Conservation (phyloP, 1,139 yeast species). For the Nakaseomyces uthaithaninus region DNA sequence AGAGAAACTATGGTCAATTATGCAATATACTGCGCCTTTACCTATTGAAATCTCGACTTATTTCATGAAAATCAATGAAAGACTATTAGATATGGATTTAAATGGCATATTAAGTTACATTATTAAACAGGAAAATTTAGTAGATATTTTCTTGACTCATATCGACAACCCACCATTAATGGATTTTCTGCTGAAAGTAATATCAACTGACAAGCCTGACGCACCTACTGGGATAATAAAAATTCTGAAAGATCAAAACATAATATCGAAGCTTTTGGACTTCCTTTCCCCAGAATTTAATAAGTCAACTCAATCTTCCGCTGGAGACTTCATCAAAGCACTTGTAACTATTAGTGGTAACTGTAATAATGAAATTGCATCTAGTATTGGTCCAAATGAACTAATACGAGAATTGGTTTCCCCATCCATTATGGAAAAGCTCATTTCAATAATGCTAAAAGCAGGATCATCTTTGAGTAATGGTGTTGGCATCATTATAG, state of each 20-base stretch:
- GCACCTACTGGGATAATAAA: constrained; percentile 57
- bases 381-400: constrained; percentile 95
- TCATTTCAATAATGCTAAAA: constrained; percentile 75
- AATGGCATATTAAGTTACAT: constrained; percentile 68
- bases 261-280: constrained; percentile 46
- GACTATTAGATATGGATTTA: constrained; percentile 79
- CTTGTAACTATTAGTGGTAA: constrained; percentile 89
- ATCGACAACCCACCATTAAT: constrained; percentile 61
- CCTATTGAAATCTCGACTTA: constrained; percentile 74
- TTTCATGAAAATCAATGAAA: constrained; percentile 92
- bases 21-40: constrained; percentile 57
- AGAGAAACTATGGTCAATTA: constrained; percentile 67
- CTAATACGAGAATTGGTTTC: constrained; percentile 83
- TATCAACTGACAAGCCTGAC: constrained; percentile 59
- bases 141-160: constrained; percentile 47
- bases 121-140: constrained; percentile 43
- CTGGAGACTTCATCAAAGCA: constrained; percentile 91
- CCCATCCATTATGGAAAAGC: constrained; percentile 52
- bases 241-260: constrained; percentile 41
- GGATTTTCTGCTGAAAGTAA: constrained; percentile 58
- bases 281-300: constrained; percentile 42
- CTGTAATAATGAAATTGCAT: constrained; percentile 60
- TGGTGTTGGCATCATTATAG: constrained; percentile 94
- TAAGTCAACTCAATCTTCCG: constrained; percentile 78
- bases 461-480: constrained; percentile 92